Conservation (phyloP, 805 yeast genomes). For the Jamesozyma lodderae region DNA sequence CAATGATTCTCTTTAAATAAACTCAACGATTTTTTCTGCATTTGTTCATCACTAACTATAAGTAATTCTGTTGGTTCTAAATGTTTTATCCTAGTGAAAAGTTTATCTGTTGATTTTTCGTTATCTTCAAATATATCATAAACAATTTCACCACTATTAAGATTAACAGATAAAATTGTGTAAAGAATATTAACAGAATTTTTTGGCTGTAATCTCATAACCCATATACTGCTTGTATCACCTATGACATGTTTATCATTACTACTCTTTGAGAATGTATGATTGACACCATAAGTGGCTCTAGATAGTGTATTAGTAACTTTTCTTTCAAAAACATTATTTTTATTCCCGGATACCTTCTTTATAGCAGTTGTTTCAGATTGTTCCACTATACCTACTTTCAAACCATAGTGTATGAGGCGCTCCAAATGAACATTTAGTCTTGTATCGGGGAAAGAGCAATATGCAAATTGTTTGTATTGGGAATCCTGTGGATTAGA, state of each 20-base stretch:
- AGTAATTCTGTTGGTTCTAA: conserved; percentile 72
- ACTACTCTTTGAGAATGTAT: conserved; percentile 38
- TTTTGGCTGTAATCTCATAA: conserved; percentile 14
- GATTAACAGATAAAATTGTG: conserved; percentile 43
- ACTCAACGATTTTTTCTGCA: conserved; percentile 30
- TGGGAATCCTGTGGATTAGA: conserved; percentile 41
- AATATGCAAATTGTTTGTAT: conserved; percentile 62
- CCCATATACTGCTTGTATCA: conserved; percentile 26
- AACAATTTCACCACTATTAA: conserved; percentile 69
- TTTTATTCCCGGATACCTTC: conserved; percentile 38
- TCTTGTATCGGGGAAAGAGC: conserved; percentile 74
- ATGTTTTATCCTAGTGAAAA: conserved; percentile 68
- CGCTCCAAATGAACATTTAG: conserved; percentile 70
- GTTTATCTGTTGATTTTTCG: conserved; percentile 39
- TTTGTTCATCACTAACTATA: conserved; percentile 3
- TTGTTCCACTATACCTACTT: conserved; percentile 84
- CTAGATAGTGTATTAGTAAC: conserved; percentile 67
- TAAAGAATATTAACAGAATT: conserved; percentile 18
- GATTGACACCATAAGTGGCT: conserved; percentile 56
- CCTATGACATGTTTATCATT: conserved; percentile 29
- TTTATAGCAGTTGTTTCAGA: conserved; percentile 72
- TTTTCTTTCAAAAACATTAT: conserved; percentile 55
- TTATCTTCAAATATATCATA: conserved; percentile 64
- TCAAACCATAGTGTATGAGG: conserved; percentile 59
- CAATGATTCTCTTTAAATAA: conserved; percentile 13